Conservation (phyloP, 352 stramenopile species). For the Pilasporangium apinafurcum region DNA sequence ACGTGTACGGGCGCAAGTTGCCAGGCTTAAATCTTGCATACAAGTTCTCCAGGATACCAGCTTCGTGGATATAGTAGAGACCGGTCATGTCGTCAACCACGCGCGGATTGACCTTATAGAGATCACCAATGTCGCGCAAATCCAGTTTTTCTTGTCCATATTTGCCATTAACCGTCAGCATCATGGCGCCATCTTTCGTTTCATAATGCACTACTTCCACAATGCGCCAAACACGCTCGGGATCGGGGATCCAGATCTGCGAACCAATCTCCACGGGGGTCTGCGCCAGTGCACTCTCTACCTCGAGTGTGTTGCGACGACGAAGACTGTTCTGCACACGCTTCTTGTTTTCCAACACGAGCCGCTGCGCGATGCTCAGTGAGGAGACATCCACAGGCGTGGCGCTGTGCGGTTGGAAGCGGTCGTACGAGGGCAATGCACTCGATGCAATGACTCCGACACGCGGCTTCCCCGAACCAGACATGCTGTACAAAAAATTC, state of each 20-base stretch:
- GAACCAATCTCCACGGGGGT: constrained; percentile 69
- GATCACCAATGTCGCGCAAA: constrained; percentile 73
- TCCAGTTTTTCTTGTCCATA: constrained; percentile 73
- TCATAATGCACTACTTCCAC: constrained; percentile 71
- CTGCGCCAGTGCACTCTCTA: constrained; percentile 53
- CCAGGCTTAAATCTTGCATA: constrained; percentile 63
- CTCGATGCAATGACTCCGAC: constrained; percentile 59
- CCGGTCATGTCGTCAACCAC: constrained; percentile 85
- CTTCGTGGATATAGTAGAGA: constrained; percentile 88
- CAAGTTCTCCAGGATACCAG: constrained; percentile 79
- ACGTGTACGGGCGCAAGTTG: constrained; percentile 77
- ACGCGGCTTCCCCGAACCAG: constrained; percentile 26
- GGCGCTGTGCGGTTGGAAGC: constrained; percentile 61
- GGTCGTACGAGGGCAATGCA: constrained; percentile 70
- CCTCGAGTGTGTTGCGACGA: constrained; percentile 64
- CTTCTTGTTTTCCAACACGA: constrained; percentile 84
- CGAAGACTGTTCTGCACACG: constrained; percentile 54
- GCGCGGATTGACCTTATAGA: constrained; percentile 84
- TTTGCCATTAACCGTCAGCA: constrained; percentile 61
- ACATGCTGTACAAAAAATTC: too few relatives aligned
- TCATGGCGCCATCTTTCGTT: constrained; percentile 33
- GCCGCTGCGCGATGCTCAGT: constrained; percentile 72
- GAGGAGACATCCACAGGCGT: constrained; percentile 47
- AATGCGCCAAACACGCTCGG: constrained; percentile 76
- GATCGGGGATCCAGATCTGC: constrained; percentile 85